Base-by-base conservation (phyloP, 2,329 filamentous ascomycete genomes). In the Ceratocystis variospora region DNA sequence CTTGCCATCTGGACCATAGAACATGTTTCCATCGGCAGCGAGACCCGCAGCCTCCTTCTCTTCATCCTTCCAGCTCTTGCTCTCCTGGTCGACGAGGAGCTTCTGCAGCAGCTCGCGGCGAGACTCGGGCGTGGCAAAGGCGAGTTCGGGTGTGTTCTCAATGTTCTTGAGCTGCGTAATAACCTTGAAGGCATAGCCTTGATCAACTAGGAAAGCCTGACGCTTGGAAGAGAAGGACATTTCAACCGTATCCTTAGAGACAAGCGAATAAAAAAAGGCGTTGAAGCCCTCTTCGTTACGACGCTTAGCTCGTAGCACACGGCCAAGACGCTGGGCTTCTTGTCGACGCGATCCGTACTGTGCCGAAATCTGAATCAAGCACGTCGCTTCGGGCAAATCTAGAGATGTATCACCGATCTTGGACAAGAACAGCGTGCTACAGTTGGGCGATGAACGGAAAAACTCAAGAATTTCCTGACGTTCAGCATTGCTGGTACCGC, bases 371-470 rank as follows among this genome's bases (percentile, higher is more conserved):
- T 97, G 94, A 68, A 97, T 97, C 3, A 99, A 81, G 72, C 92
- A 96, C 0, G 94, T 99, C 0, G 94, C 94, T 77, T 97, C 94
- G 0, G 94, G 94, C 25, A 99, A 78, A 77, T 99, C 94, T 8
- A 99, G 85, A n/a, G 93, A 97, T 0, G 94, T 99, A 73, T 97
- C 94, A 50, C 94, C 94, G 72, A 99, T 97, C 77, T 97, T 97
- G 66, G 91, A 96, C 1, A 97, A 79, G 77, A 99, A 96, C 59
- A 99, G 85, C 0, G 93, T 97, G 74, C 93, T 95, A 71, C 96
- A 87, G 5, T 86, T 79, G 17, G 91, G 87, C 72, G 96, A 96
- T 74, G 95, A 88, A 75, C 96, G 92, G 75, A 99, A 97, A 72
- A 97, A 96, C 71, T 96, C 89, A 37, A 99, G 78, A 65, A 97